Base-by-base conservation (phyloP, 148 eudicot species). In the Rhododendron kiyosumense region DNA sequence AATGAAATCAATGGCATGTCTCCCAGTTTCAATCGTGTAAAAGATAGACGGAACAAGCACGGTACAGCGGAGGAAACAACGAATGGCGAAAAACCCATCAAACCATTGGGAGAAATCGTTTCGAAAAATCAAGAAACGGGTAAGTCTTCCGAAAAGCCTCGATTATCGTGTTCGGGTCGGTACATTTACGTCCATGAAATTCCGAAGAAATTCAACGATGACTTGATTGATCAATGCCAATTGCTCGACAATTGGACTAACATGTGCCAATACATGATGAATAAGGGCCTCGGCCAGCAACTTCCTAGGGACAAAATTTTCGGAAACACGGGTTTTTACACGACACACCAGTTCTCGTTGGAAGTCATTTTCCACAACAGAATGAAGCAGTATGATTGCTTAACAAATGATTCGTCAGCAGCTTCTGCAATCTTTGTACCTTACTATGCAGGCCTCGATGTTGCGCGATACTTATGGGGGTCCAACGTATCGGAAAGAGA, bases 401-500 rank as follows among this genome's bases (percentile, higher is more conserved):
- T 96, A 15, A 96, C 99, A 0, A 86, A 90, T 1, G 85, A 93
- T 41, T 92, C 94, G 1, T 90, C 95, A 2, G 81, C 59, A 49
- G 96, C 99, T 65, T 83, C 93, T 0, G 98, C 96, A 0, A 86
- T 94, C 3, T 96, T 82, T 73, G 93, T 94, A 18, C 98, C 98
- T 6, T 96, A 91, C 34, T 94, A 93, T 49, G 87, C 98, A 0
- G 96, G 98, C 30, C 88, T 94, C 45, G 98, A 96, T 32, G 88
- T 91, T 41, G 87, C 94, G 12, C 87, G 98, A 3, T 90, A 89
- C 61, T 75, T 93, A 8, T 93, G 91, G 90, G 89, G 77, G 1
- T 46, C 28, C 2, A 90, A 87, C 4, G 11, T 32, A 0, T 88
- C 87, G 1, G 15, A 63, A 0, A 86, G 91, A 54, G 99, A 96